Conservation (phyloP, 2,329 filamentous ascomycete species). For the Lachnellula cervina region DNA sequence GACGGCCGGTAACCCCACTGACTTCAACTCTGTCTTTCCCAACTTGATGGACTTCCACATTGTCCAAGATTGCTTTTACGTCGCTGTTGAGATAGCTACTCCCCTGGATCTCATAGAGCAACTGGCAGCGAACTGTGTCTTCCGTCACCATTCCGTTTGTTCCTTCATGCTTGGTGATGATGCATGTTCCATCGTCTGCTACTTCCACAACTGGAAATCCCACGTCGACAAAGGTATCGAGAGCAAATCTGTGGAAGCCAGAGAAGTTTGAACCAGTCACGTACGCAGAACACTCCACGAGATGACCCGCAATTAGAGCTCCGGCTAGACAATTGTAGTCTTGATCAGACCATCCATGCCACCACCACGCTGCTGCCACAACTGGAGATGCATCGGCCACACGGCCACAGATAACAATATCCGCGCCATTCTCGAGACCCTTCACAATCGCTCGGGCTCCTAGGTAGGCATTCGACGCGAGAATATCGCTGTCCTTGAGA, state of each 20-base stretch:
- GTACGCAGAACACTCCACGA: conserved; percentile 28
- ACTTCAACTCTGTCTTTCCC: conserved; percentile 44
- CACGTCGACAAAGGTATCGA: conserved; percentile 34
- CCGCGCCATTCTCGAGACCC: conserved; percentile 38
- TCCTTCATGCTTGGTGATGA: conserved; percentile 42
- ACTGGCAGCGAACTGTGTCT: conserved; percentile 47
- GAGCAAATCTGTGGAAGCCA: conserved; percentile 26
- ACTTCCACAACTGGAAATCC: conserved; percentile 44
- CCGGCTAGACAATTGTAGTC: conserved; percentile 36
- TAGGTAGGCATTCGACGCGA: conserved; percentile 35
- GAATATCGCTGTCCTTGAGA: not conserved
- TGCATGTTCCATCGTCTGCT: conserved; percentile 35
- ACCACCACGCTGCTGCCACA: conserved; percentile 34
- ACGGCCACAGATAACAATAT: conserved; percentile 41
- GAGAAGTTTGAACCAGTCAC: conserved; percentile 17
- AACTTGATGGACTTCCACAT: conserved; percentile 47
- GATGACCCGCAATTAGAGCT: conserved; percentile 29
- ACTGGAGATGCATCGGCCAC: conserved; percentile 39
- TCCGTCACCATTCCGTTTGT: conserved; percentile 39
- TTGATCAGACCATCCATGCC: conserved; percentile 33
- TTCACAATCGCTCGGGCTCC: conserved; percentile 38
- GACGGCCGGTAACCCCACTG: conserved; percentile 34
- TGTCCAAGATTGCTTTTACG: conserved; percentile 47
- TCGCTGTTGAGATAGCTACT: conserved; percentile 54
- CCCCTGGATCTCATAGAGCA: conserved; percentile 51